Conservation (phyloP, 805 yeast species). For the Candida golubevii region DNA sequence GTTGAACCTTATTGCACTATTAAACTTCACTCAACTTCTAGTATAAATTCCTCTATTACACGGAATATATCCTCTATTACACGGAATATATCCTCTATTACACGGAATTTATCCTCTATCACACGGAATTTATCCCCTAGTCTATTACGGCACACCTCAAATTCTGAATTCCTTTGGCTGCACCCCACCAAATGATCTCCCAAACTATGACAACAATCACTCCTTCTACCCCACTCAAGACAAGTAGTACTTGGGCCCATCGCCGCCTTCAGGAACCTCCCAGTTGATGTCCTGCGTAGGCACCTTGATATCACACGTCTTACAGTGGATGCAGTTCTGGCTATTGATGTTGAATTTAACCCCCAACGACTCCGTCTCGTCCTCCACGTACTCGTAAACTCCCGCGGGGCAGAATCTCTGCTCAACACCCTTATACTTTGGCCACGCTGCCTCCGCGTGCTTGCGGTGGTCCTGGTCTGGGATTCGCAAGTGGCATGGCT, state of each 20-base stretch:
- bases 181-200: too few species aligned
- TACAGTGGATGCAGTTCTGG: slow-evolving; percentile 97
- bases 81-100: too few species aligned
- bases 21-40: too few species aligned
- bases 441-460: slow-evolving; percentile 69
- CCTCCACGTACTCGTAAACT: slow-evolving; percentile 88
- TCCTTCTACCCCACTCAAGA: slow-evolving; percentile 34
- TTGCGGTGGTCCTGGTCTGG: slow-evolving; percentile 56
- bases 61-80: too few species aligned
- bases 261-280: slow-evolving; percentile 99
- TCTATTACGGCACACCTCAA: too few species aligned
- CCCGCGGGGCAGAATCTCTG: slow-evolving; percentile 97
- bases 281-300: slow-evolving; percentile 93
- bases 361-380: slow-evolving; percentile 52
- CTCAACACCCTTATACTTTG: slow-evolving; percentile 82
- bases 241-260: slow-evolving; percentile 93
- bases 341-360: slow-evolving; percentile 90
- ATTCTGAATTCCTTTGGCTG: too few species aligned
- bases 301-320: slow-evolving; percentile 95
- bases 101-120: too few species aligned
- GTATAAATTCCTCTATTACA: too few species aligned
- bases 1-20: too few species aligned
- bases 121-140: too few species aligned
- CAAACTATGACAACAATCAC: too few species aligned
- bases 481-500: slow-evolving; percentile 75